Conservation (phyloP, 441 rosid species). For the Pelargonium citronellum region DNA sequence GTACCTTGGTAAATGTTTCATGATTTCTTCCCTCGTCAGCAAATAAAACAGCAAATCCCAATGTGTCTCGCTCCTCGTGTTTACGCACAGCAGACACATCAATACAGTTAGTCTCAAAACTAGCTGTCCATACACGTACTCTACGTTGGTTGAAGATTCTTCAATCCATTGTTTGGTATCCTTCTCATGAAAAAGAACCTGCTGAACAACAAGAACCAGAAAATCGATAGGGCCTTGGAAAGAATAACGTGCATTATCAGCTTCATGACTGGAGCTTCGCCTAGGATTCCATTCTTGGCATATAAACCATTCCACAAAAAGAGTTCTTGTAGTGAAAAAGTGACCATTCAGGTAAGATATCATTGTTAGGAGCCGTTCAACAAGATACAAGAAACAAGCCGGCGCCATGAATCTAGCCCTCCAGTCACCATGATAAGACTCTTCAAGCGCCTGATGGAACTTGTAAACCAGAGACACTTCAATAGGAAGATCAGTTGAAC, state of each 20-base stretch:
- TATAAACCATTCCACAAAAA: constrained; percentile 7
- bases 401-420: neutral
- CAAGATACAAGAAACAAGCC: neutral
- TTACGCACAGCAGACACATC: neutral
- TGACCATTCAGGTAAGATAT: neutral
- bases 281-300: neutral
- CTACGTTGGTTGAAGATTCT: neutral
- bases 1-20: neutral
- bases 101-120: neutral
- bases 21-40: neutral
- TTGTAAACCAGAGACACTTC: neutral
- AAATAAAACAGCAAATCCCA: neutral
- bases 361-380: constrained; percentile 1
- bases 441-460: neutral
- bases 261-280: too few species aligned
- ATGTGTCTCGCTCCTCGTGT: neutral
- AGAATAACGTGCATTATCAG: too few species aligned
- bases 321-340: constrained; percentile 4
- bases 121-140: neutral
- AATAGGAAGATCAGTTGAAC: neutral
- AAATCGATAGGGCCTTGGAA: neutral
- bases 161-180: neutral
- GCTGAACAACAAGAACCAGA: neutral
- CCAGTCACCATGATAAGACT: neutral
- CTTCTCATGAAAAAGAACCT: neutral